Evolutionary conservation across 805 yeast species (phyloP).

Genomic region (Starmerella floris): DNA sequence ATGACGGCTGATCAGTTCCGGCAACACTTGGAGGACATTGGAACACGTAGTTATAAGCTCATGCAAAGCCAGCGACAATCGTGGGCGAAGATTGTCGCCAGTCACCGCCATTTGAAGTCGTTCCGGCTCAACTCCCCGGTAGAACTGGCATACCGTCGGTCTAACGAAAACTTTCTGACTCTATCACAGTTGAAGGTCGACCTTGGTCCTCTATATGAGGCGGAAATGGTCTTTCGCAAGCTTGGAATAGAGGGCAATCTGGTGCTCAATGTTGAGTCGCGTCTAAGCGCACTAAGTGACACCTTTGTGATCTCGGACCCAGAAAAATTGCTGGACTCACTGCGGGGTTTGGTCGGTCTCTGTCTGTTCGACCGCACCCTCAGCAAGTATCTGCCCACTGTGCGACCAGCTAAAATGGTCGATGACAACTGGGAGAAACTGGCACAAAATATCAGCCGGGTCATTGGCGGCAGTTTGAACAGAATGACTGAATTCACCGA

Average conservation of each 20-base stretch:
- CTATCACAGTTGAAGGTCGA: conserved; percentile 39
- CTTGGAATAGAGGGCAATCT: conserved; percentile 53
- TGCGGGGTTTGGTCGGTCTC: conserved; percentile 53
- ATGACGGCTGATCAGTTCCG: conserved; percentile 23
- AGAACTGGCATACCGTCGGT: conserved; percentile 60
- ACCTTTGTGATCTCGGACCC: conserved; percentile 39
- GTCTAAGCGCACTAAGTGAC: conserved; percentile 60
- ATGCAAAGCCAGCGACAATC: conserved; percentile 42
- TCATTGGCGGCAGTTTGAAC: conserved; percentile 20
- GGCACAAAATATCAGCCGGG: conserved; percentile 25
- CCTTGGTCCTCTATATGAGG: conserved; percentile 65
- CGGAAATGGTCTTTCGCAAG: conserved; percentile 66
- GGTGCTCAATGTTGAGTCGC: conserved; percentile 45
- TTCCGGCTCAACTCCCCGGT: conserved; percentile 77
- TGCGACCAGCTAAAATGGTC: conserved; percentile 46
- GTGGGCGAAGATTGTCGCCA: conserved; percentile 42
- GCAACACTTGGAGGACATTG: conserved; percentile 35
- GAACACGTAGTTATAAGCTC: conserved; percentile 42
- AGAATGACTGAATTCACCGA: conserved; percentile 25
- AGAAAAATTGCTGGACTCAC: conserved; percentile 26
- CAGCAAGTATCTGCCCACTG: conserved; percentile 44
- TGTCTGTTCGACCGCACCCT: conserved; percentile 62
- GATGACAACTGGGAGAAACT: conserved; percentile 70
- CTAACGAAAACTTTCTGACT: conserved; percentile 34
- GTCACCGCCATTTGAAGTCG: conserved; percentile 35